A percentile compares a stretch with the other conserved stretches of the same genome.
Evolutionary conservation across 1,284 basidiomycete genomes (phyloP).

Genomic region (Xerocomus amazonicus): DNA sequence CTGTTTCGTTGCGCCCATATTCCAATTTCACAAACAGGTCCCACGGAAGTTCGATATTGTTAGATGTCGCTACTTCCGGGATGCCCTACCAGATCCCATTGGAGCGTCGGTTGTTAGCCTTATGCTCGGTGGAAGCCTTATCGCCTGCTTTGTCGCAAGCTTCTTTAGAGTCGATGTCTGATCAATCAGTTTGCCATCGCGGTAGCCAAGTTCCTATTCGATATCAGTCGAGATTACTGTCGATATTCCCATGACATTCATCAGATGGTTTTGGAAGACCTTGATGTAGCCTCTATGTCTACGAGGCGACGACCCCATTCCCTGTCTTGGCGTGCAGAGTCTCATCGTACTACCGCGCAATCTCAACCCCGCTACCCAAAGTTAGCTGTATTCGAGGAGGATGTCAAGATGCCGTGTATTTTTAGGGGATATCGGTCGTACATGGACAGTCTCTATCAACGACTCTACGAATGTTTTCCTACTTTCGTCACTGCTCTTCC

Average conservation of each 20-base stretch:
- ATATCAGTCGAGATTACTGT: constrained; percentile 59
- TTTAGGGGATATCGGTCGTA: constrained; percentile 14
- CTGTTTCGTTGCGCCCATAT: constrained; percentile 50
- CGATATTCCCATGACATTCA: constrained; percentile 35
- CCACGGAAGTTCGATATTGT: constrained; percentile 43
- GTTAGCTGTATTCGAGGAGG: background rate
- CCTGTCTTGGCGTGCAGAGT: background rate
- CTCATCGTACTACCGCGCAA: background rate
- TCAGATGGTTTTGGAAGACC: constrained; percentile 5
- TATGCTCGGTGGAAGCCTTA: constrained; percentile 47
- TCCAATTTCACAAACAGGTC: constrained; percentile 53
- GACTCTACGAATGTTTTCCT: constrained; percentile 55
- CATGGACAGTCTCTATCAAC: constrained; percentile 19
- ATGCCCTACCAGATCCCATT: constrained; percentile 48
- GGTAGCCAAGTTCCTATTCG: constrained; percentile 63
- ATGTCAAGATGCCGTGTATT: constrained; percentile 3
- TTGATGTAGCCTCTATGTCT: background rate
- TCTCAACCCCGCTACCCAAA: background rate
- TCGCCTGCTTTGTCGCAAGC: constrained; percentile 51
- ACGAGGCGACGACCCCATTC: background rate
- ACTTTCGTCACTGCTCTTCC: constrained; percentile 69
- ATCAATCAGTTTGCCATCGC: constrained; percentile 88
- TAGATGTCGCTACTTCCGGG: constrained; percentile 40
- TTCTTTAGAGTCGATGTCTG: constrained; percentile 68
- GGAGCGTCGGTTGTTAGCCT: constrained; percentile 51